A percentile compares a stretch with the other conserved stretches of the same genome.
These are phyloP conservation scores for Boletus bicolor DNA, from an alignment of 768 basidiomycete genomes.

Conservation along the genomic window DNA sequence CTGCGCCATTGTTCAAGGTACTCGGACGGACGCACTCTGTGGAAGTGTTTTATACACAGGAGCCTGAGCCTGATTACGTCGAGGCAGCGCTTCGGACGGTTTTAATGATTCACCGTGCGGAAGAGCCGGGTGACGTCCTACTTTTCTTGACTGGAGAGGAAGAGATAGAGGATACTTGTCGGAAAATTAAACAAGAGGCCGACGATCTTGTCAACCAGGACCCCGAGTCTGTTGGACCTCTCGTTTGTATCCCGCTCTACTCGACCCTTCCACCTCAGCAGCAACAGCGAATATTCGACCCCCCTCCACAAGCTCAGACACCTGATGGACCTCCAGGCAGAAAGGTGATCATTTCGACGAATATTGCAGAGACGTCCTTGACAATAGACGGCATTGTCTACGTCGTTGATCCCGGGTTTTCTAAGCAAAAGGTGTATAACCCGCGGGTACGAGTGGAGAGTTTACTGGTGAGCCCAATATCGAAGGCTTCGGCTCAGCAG, in stretches of 20 bases:
- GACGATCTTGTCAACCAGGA: slow-evolving; percentile 76
- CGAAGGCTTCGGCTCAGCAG: slow-evolving; percentile 95
- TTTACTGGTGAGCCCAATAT: slow-evolving; percentile 92
- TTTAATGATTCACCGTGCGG: slow-evolving; percentile 94
- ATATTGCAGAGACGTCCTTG: slow-evolving; percentile 95
- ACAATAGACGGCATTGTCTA: slow-evolving; percentile 99
- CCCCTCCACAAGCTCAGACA: slow-evolving; percentile 62
- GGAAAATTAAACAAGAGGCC: slow-evolving; percentile 88
- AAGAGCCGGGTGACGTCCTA: slow-evolving; percentile 89
- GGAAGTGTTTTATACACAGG: slow-evolving; percentile 91
- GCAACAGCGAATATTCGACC: slow-evolving; percentile 96
- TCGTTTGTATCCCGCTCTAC: slow-evolving; percentile 90
- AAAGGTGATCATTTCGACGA: slow-evolving; percentile 94
- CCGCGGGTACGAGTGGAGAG: slow-evolving; percentile 95
- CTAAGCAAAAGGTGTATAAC: slow-evolving; percentile 98
- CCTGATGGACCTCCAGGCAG: slow-evolving; percentile 78
- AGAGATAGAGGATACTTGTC: slow-evolving; percentile 95
- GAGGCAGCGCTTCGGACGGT: slow-evolving; percentile 96
- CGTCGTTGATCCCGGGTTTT: slow-evolving; percentile 96
- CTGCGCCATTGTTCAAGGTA: slow-evolving; percentile 83
- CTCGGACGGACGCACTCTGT: slow-evolving; percentile 94
- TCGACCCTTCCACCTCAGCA: slow-evolving; percentile 92
- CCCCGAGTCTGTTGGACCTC: slow-evolving; percentile 74
- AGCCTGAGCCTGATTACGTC: slow-evolving; percentile 93
- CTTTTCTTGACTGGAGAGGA: slow-evolving; percentile 98